Conservation (phyloP, 2,329 filamentous ascomycete species). For the Parasarocladium wereldwijsianum region DNA sequence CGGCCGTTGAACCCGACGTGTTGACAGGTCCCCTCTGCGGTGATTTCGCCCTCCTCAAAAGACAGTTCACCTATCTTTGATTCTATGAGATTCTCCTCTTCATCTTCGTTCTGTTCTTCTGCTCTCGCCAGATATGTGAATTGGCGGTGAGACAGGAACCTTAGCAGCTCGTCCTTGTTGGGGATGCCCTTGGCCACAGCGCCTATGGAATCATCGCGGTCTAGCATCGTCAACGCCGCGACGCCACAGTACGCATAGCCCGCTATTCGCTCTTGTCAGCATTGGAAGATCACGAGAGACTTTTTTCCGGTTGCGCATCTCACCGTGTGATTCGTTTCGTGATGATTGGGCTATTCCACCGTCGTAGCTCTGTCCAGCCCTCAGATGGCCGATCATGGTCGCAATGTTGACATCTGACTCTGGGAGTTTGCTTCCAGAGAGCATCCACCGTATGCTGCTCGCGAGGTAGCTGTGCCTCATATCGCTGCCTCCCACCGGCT, state of each 20-base stretch:
- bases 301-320: slow-evolving; percentile 13
- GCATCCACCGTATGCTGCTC: slow-evolving; percentile 65
- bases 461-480: slow-evolving; percentile 82
- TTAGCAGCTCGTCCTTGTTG: slow-evolving; percentile 17
- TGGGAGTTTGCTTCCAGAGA: slow-evolving; percentile 39
- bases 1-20: slow-evolving; percentile 78
- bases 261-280: slow-evolving; percentile 31
- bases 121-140: slow-evolving; percentile 39
- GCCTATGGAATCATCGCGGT: slow-evolving; percentile 24
- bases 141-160: slow-evolving; percentile 52
- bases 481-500: slow-evolving; percentile 65
- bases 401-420: slow-evolving; percentile 63
- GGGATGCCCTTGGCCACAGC: slow-evolving; percentile 21
- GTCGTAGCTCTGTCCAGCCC: slow-evolving; percentile 63
- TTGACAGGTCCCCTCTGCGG: slow-evolving; percentile 15
- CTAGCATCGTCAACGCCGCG: slow-evolving; percentile 61
- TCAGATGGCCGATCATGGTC: slow-evolving; percentile 54
- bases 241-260: slow-evolving; percentile 88
- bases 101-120: slow-evolving; percentile 29
- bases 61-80: slow-evolving; percentile 19
- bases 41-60: too few species aligned
- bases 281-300: too few species aligned
- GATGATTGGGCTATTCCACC: slow-evolving; percentile 69
- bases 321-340: slow-evolving; percentile 72
- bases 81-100: slow-evolving; percentile 23